phyloP scores from a whole-genome alignment of 2,329 filamentous ascomycete species.

The Xylariaceae sp. region DNA sequence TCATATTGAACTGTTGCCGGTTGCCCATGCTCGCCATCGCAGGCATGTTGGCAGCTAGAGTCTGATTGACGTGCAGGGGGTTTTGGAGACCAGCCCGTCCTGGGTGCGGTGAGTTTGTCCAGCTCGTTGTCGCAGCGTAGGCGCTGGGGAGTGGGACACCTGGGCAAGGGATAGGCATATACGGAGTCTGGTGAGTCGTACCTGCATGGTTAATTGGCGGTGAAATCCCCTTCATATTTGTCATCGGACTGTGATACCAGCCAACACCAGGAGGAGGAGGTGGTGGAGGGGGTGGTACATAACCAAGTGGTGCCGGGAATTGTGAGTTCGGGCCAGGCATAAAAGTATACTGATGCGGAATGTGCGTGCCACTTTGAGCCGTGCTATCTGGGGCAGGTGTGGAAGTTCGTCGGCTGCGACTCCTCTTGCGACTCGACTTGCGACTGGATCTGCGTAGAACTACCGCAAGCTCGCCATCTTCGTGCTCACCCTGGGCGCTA shows the following conservation, averaged over 20 bases:
- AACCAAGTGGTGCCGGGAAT: too few relatives aligned
- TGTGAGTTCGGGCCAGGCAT: too few relatives aligned
- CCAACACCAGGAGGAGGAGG: constrained; percentile 3
- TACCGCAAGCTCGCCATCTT: not conserved
- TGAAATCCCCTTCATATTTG: too few relatives aligned
- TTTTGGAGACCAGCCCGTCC: constrained; percentile 8
- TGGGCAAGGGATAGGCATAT: not conserved
- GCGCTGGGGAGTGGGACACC: too few relatives aligned
- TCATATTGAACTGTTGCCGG: constrained; percentile 5
- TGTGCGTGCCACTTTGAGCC: not conserved
- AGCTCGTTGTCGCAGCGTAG: not conserved
- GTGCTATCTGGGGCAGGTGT: constrained; percentile 7
- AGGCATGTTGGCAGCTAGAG: constrained; percentile 13
- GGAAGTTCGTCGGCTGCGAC: too few relatives aligned
- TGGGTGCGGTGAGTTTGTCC: constrained; percentile 4
- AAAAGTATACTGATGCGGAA: too few relatives aligned
- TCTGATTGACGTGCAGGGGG: constrained; percentile 1
- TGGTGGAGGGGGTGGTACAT: constrained; percentile 5
- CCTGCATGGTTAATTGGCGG: too few relatives aligned
- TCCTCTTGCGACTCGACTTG: too few relatives aligned
- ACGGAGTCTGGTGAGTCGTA: constrained; percentile 1
- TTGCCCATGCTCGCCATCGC: too few relatives aligned
- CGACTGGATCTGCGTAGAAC: constrained; percentile 2
- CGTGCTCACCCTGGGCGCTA: not conserved
- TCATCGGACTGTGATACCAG: constrained; percentile 3